These are phyloP conservation scores for Silybum marianum DNA, from an alignment of 129 eudicot species.

Conservation along the genomic window DNA sequence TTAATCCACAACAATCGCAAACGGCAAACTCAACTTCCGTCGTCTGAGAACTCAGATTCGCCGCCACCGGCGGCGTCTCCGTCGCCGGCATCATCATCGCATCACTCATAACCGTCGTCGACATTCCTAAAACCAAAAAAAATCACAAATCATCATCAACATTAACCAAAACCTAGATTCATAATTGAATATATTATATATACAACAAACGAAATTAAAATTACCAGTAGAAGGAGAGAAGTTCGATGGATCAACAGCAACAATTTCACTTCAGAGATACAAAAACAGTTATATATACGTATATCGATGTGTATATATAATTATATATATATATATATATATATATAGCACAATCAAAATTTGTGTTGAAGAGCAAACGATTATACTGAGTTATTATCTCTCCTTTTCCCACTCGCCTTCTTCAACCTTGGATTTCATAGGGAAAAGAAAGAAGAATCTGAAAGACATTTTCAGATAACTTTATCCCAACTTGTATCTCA, in stretches of 20 bases:
- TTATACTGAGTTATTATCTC: constrained; percentile 36
- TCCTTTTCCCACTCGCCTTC: constrained; percentile 76
- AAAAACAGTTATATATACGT: neutral
- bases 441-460: constrained; percentile 47
- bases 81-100: constrained; percentile 47
- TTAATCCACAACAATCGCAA: constrained; percentile 85
- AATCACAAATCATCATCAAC: neutral
- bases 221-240: constrained; percentile 37
- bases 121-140: constrained; percentile 34
- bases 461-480: constrained; percentile 49
- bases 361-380: neutral
- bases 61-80: constrained; percentile 38
- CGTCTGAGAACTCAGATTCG: constrained; percentile 22
- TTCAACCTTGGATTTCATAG: constrained; percentile 49
- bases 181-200: neutral
- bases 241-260: constrained; percentile 12
- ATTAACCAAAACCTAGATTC: constrained; percentile 5
- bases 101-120: constrained; percentile 52
- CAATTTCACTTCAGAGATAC: neutral
- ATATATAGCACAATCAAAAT: neutral
- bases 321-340: neutral
- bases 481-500: neutral
- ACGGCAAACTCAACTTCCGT: constrained; percentile 54
- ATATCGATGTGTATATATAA: neutral
- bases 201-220: neutral